Base-by-base conservation (phyloP, 352 stramenopile species). In the Blastocystis sp. region DNA sequence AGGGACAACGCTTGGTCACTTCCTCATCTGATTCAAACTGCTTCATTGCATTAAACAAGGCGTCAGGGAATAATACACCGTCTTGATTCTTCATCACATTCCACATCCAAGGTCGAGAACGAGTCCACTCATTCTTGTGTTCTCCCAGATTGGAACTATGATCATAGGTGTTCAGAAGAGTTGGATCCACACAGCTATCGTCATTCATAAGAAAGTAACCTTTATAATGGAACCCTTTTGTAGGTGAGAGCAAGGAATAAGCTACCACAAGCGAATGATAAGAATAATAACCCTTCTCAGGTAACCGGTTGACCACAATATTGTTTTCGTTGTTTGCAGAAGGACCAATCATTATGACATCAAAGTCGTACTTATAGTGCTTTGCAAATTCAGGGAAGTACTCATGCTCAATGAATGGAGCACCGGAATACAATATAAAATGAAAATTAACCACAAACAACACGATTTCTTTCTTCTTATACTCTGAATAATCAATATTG, bases 371-470 rank as follows among this genome's bases (percentile, higher is more conserved):
- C 22, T 40, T 40, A 24, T 78, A 78, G 11, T 56, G 27, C 27
- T 27, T 24, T 56, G 66, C 66, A 57, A 78, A 78, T 58, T 56
- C 24, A 33, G 30, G 19, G 9, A 56, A 78, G 57, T 56, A 56
- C 17, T 24, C 66, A 15, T 58, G 1, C 30, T 54, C 13, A 15
- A 78, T 78, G 57, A 78, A 78, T 24, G 35, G 22, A 13, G n/a
- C 35, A 53, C 57, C 33, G 9, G 15, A 30, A 51, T 78, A 78
- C 9, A 56, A 56, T 24, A 27, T 6, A 51, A 78, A 78, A 78
- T 78, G 66, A 33, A 78, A 78, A n/a, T 78, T 78, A 3, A 78
- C 37, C n/a, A 78, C 66, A 78, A 78, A 78, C 11, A 78, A 51
- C 9, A 56, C 24, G n/a, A 78, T 51, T n/a, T 78, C n/a, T 30